Evolutionary conservation across 208 protist species (phyloP), one percentile per base, ranked within the genome.

Genomic region (Leptomonas pyrrhocoris): DNA sequence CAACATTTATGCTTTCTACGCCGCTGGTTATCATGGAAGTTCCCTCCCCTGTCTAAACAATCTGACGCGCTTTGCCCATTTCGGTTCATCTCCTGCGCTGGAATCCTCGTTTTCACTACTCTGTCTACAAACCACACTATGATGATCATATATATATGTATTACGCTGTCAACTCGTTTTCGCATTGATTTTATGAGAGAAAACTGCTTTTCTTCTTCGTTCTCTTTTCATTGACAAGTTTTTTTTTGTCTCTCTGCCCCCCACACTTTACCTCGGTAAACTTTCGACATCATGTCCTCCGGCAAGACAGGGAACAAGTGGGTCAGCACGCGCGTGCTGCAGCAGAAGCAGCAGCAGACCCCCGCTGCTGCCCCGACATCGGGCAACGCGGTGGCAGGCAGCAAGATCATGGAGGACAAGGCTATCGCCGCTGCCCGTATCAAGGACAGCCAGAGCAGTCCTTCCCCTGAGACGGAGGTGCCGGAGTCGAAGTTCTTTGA

Each of bases 401-500:
- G 66, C 51, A 84, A 84, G 73, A 79, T 85, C 48, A 76, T 83
- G 58, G 80, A 87, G 45, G 82, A 90, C 61, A 79, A 72, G 59
- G 80, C 74, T n/a, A 82, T 84, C 34, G 68, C 80, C 21, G 81
- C 82, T 12, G 66, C 70, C 1, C 76, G 74, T 42, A 80, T 82
- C 45, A 69, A 80, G 49, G 85, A 83, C 13, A 51, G 34, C 30
- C 71, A 86, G 46, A 27, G 57, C 27, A 77, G 60, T 31, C 53
- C 55, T 16, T 51, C 49, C 25, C 56, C 74, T 5, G 85, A 78
- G 25, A 50, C 72, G 19, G 83, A 89, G 49, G 71, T 86, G 21
- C 74, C 82, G 13, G 71, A 65, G 45, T 80, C 83, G 28, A 81
- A 83, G 42, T 21, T 75, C 21, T 96, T 96, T 67, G 88, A 93